A percentile compares a stretch with the other conserved stretches of the same genome.
These are phyloP conservation scores for Populus tremula DNA, from an alignment of 345 rosid species.

Conservation along the genomic window DNA sequence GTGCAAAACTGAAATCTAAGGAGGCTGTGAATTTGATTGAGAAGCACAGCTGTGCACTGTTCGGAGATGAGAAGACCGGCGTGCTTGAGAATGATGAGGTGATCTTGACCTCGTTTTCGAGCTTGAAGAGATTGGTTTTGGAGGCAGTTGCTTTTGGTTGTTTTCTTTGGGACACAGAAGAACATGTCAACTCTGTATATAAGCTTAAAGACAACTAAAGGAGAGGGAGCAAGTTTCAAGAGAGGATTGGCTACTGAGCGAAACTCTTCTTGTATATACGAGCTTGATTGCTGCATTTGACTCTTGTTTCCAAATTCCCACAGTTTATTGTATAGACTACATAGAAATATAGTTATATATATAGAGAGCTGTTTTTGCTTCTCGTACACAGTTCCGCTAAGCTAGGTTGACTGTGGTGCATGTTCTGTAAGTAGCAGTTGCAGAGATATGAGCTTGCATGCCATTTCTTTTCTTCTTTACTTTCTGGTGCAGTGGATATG, in stretches of 20 bases:
- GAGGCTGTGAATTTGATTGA: constrained; percentile 66
- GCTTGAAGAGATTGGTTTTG: constrained; percentile 76
- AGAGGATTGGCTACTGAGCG: not conserved
- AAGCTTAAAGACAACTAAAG: constrained; percentile 53
- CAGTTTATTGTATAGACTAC: constrained; percentile 14
- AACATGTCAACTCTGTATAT: constrained; percentile 54
- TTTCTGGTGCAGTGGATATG: too few species aligned
- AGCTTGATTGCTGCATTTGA: constrained; percentile 6
- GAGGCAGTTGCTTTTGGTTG: constrained; percentile 95
- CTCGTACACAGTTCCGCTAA: too few species aligned
- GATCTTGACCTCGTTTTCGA: constrained; percentile 71
- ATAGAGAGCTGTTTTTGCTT: too few species aligned
- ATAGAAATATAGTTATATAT: constrained; percentile 15
- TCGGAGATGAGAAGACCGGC: constrained; percentile 47
- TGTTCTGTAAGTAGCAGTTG: too few species aligned
- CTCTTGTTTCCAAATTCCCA: not conserved
- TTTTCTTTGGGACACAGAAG: constrained; percentile 93
- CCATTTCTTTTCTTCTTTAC: too few species aligned
- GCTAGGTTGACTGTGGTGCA: too few species aligned
- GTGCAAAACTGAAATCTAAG: constrained; percentile 63
- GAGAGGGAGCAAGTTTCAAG: not conserved
- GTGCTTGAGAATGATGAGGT: constrained; percentile 37
- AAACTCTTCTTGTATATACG: constrained; percentile 19
- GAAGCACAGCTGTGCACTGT: constrained; percentile 73
- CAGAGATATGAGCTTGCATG: too few species aligned